Percentiles rank a stretch among this genome's conserved stretches.
These are phyloP conservation scores for Sechiopsis laciniata DNA, from an alignment of 306 rosid species.

Conservation along the genomic window DNA sequence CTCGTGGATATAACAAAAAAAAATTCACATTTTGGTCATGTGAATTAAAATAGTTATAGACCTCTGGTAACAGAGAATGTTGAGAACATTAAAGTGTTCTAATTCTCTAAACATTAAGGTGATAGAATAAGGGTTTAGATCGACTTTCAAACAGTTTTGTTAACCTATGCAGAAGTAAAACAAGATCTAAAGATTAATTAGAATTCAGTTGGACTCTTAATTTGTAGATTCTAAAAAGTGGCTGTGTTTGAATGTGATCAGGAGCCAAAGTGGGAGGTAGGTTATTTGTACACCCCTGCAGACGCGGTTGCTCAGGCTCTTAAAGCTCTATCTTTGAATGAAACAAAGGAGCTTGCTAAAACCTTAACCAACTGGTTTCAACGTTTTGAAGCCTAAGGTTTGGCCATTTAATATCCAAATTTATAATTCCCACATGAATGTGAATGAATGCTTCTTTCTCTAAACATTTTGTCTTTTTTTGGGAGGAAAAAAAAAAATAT, in stretches of 20 bases:
- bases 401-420: background rate
- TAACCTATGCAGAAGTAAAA: too few relatives aligned
- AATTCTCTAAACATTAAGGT: too few relatives aligned
- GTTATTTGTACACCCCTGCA: slow-evolving; percentile 73
- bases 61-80: too few relatives aligned
- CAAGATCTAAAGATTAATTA: too few relatives aligned
- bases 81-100: too few relatives aligned
- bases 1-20: too few relatives aligned
- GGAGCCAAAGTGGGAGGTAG: slow-evolving; percentile 93
- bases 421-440: background rate
- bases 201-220: too few relatives aligned
- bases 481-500: too few relatives aligned
- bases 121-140: too few relatives aligned
- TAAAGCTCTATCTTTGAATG: slow-evolving; percentile 60
- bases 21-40: too few relatives aligned
- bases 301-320: slow-evolving; percentile 87
- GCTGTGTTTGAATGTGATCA: slow-evolving; percentile 26
- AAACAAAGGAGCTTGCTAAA: slow-evolving; percentile 49
- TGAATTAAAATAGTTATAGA: too few relatives aligned
- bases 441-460: background rate
- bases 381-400: slow-evolving; percentile 42
- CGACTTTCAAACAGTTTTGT: too few relatives aligned
- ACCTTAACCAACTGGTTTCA: slow-evolving; percentile 66
- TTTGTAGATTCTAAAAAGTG: background rate
- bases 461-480: background rate